A percentile compares a stretch with the other conserved stretches of the same genome.
Conservation (phyloP, 768 basidiomycete genomes). For the Daedalea quercina region DNA sequence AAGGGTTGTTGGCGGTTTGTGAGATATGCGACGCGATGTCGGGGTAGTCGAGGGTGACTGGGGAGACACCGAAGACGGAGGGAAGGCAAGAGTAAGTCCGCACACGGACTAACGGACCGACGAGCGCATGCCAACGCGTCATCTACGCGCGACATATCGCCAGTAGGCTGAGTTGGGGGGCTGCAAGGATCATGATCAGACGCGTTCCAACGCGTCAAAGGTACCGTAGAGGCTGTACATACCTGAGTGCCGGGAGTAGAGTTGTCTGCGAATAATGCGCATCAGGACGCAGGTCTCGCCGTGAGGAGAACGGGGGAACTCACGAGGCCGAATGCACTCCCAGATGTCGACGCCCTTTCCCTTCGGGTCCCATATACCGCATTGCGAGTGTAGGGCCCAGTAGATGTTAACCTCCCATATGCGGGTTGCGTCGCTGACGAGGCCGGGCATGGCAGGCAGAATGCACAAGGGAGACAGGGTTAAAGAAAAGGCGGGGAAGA, state of each 20-base stretch:
- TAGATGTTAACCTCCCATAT: constrained; percentile 66
- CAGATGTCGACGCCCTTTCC: constrained; percentile 66
- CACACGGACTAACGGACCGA: background rate
- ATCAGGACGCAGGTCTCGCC: constrained; percentile 6
- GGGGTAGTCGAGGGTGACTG: background rate
- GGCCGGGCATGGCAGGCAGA: constrained; percentile 27
- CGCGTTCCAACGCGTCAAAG: background rate
- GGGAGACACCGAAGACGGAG: background rate
- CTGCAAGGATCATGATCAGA: constrained; percentile 16
- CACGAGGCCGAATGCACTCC: constrained; percentile 69
- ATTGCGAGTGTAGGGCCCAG: constrained; percentile 62
- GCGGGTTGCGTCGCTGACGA: constrained; percentile 59
- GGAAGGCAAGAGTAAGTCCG: background rate
- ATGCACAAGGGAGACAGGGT: background rate
- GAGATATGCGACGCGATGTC: background rate
- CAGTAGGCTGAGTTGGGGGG: constrained; percentile 38
- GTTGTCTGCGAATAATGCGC: constrained; percentile 37
- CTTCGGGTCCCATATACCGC: constrained; percentile 64
- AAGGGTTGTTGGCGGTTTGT: background rate
- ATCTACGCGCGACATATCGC: constrained; percentile 43
- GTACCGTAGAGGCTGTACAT: constrained; percentile 2
- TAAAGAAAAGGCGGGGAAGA: background rate
- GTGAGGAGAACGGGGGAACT: constrained; percentile 23
- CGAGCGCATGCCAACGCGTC: constrained; percentile 4
- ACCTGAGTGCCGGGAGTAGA: constrained; percentile 47